Conservation (phyloP, 352 stramenopile species). For the Phytophthora kernoviae region DNA sequence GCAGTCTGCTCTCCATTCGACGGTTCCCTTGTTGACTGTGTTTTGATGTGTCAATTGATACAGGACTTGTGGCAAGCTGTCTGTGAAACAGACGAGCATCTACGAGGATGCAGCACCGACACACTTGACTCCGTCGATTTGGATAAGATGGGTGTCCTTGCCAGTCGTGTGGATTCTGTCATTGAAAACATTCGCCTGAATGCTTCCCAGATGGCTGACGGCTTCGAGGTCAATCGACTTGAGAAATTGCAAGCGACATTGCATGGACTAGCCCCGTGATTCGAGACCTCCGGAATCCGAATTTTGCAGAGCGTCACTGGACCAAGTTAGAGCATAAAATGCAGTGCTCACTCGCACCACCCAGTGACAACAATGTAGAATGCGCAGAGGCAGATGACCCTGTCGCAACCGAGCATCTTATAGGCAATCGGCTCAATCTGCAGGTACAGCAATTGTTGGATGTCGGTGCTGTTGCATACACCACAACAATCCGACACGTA, state of each 20-base stretch:
- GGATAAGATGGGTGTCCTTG: conserved; percentile 33
- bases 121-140: conserved; percentile 55
- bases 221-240: conserved; percentile 43
- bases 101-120: conserved; percentile 37
- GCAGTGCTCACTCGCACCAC: conserved; percentile 41
- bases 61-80: conserved; percentile 66
- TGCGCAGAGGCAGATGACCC: conserved; percentile 3
- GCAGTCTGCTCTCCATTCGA: not conserved
- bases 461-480: conserved; percentile 44
- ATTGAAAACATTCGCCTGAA: conserved; percentile 27
- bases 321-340: conserved; percentile 77
- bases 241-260: conserved; percentile 46
- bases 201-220: conserved; percentile 2
- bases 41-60: not conserved
- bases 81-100: conserved; percentile 50
- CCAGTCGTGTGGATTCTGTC: conserved; percentile 23
- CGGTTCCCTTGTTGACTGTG: not conserved
- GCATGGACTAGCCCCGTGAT: conserved; percentile 56
- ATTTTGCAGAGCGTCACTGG: conserved; percentile 70
- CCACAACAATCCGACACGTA: conserved; percentile 58
- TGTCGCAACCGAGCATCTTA: not conserved
- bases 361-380: not conserved
- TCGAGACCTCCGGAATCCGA: conserved; percentile 62
- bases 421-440: conserved; percentile 31
- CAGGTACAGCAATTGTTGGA: conserved; percentile 59